Evolutionary conservation across 371 early-diverging fungal species (phyloP).

Genomic region (Parasitella parasitica): DNA sequence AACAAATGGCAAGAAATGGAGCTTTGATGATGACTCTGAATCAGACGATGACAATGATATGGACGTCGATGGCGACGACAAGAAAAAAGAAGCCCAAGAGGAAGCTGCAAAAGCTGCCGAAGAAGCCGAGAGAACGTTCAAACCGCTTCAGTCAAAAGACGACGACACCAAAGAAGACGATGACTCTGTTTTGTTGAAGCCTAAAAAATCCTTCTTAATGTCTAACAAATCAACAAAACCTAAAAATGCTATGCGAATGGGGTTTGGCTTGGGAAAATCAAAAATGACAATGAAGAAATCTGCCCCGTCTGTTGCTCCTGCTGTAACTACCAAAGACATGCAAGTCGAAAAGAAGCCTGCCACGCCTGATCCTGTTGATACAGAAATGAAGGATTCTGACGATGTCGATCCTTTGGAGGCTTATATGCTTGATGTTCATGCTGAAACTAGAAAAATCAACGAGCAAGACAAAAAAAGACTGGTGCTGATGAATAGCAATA

Average conservation of each 20-base stretch:
- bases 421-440: constrained; percentile 82
- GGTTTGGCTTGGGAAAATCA: constrained; percentile 31
- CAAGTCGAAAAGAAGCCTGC: background rate
- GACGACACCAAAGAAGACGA: constrained; percentile 17
- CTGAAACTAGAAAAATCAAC: constrained; percentile 70
- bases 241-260: constrained; percentile 42
- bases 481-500: constrained; percentile 23
- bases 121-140: constrained; percentile 31
- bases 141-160: constrained; percentile 30
- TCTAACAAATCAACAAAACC: constrained; percentile 23
- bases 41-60: constrained; percentile 21
- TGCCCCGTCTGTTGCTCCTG: background rate
- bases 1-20: constrained; percentile 26
- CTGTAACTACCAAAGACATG: background rate
- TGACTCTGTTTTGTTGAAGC: constrained; percentile 17
- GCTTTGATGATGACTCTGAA: constrained; percentile 23
- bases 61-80: constrained; percentile 15
- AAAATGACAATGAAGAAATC: constrained; percentile 16
- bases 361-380: background rate
- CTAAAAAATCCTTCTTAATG: constrained; percentile 18
- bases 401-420: constrained; percentile 79
- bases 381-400: constrained; percentile 23
- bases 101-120: constrained; percentile 5
- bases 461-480: constrained; percentile 59
- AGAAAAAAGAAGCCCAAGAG: constrained; percentile 3